Base-by-base conservation (phyloP, 2,329 filamentous ascomycete species). In the Ambrosiella beaveri region DNA sequence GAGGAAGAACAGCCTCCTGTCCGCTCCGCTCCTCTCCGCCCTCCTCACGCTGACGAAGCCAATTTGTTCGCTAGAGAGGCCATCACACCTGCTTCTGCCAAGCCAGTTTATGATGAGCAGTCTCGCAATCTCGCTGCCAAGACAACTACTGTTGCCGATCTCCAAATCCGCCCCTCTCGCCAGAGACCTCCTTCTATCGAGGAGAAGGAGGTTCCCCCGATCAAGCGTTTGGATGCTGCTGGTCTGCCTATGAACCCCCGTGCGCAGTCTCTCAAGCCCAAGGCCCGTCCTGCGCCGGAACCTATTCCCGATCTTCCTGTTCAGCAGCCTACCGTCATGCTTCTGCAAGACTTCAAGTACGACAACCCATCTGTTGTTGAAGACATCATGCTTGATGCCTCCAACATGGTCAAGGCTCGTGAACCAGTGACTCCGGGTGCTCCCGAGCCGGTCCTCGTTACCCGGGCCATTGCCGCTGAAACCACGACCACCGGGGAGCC, bases 331-430 rank as follows among this genome's bases (percentile, higher is more conserved):
- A 79, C 74, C 3, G 72, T 80, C 51, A 74, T 81, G 73, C 74
- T 79, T 57, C 66, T 81, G 54, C 80, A 79, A 60, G 71, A 75
- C 54, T 78, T 80, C 57, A 70, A 76, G 40, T 80, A 79, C 61
- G 70, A 80, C 57, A 70, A 81, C 58, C 76, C 78, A 0, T 66
- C 64, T 36, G 66, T 68, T 1, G 75, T 81, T 1, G 69, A 73
- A 56, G 71, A 69, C 27, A 76, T 80, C 60, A 72, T 79, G 40
- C 70, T 73, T 37, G 71, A 67, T 9, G 73, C 70, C 2, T 68
- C 70, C 15, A 69, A 69, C 27, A 68, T 66, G 19, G 65, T 65
- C 15, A 58, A 58, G 45, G 45, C 57, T 38, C 56, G 56, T 35
- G 35, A 55, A n/a, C 52, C 52, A 9, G n/a, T 51, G 17, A 19